Evolutionary conservation across 2,329 filamentous ascomycete species (phyloP).

Genomic region (Aspergillus terreus): DNA sequence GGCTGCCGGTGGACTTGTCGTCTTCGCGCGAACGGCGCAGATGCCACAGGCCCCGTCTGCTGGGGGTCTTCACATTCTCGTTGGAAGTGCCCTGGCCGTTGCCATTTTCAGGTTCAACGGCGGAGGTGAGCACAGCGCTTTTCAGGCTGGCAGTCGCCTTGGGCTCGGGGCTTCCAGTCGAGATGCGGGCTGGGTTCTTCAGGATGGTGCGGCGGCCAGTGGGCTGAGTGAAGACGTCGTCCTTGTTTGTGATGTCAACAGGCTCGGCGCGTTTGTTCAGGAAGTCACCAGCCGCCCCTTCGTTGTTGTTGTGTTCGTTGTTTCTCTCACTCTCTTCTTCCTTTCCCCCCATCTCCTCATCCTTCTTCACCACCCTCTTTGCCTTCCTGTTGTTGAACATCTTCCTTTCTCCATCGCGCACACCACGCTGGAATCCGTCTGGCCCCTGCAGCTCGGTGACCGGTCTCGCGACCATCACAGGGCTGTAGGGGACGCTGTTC

Average conservation of each 20-base stretch:
- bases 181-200: conserved; percentile 3
- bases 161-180: conserved; percentile 7
- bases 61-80: conserved; percentile 5
- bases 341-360: neutral
- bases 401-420: neutral
- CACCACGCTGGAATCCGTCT: neutral
- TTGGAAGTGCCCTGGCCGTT: neutral
- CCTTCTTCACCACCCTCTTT: neutral
- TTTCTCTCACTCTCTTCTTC: neutral
- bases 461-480: neutral
- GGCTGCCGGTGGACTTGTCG: conserved; percentile 2
- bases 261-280: conserved; percentile 5
- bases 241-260: neutral
- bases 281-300: neutral
- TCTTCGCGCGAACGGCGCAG: conserved; percentile 14
- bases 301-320: neutral
- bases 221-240: neutral
- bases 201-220: neutral
- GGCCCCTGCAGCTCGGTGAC: conserved; percentile 2
- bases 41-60: conserved; percentile 15
- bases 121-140: neutral
- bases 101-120: neutral
- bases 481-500: conserved; percentile 1
- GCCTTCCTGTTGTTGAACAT: neutral
- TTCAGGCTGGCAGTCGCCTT: neutral